A percentile compares a stretch with the other conserved stretches of the same genome.
phyloP scores from a whole-genome alignment of 805 yeast species.

The Blastobotrys mokoenaii region DNA sequence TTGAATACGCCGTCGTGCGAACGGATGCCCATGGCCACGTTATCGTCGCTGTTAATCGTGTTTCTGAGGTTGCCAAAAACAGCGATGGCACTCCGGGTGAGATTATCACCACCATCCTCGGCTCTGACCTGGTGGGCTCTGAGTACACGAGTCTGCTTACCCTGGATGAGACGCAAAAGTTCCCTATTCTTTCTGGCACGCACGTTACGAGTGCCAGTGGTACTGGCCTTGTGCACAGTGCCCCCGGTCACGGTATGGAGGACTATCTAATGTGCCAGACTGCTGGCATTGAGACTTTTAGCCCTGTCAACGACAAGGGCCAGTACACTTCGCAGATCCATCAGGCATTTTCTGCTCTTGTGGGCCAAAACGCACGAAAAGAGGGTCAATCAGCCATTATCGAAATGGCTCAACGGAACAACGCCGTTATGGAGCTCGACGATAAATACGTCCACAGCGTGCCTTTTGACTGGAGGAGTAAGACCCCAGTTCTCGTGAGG shows the following conservation, averaged over 20 bases:
- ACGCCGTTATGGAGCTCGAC: constrained; percentile 43
- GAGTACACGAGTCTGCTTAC: constrained; percentile 52
- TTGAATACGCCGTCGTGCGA: constrained; percentile 48
- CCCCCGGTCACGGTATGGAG: constrained; percentile 97
- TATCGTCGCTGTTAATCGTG: constrained; percentile 50
- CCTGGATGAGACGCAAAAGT: constrained; percentile 12
- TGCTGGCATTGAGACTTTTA: constrained; percentile 49
- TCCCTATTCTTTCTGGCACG: constrained; percentile 66
- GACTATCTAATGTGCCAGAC: constrained; percentile 68
- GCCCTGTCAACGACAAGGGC: constrained; percentile 78
- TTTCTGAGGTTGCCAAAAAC: constrained; percentile 28
- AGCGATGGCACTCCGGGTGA: constrained; percentile 10
- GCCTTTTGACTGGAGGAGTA: constrained; percentile 97
- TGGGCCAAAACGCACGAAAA: constrained; percentile 54
- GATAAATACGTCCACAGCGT: constrained; percentile 66
- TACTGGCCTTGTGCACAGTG: constrained; percentile 93
- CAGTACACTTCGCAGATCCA: constrained; percentile 36
- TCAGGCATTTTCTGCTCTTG: constrained; percentile 27
- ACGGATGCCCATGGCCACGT: constrained; percentile 34
- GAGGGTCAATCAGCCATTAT: constrained; percentile 46
- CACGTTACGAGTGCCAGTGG: constrained; percentile 81
- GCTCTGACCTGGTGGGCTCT: constrained; percentile 34
- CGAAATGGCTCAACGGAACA: constrained; percentile 32
- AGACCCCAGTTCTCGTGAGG: constrained; percentile 87
- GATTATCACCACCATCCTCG: constrained; percentile 29